A percentile compares a stretch with the other conserved stretches of the same genome.
These are phyloP conservation scores for Diaporthe amygdali DNA, from an alignment of 2,329 filamentous ascomycete genomes.

Conservation along the genomic window DNA sequence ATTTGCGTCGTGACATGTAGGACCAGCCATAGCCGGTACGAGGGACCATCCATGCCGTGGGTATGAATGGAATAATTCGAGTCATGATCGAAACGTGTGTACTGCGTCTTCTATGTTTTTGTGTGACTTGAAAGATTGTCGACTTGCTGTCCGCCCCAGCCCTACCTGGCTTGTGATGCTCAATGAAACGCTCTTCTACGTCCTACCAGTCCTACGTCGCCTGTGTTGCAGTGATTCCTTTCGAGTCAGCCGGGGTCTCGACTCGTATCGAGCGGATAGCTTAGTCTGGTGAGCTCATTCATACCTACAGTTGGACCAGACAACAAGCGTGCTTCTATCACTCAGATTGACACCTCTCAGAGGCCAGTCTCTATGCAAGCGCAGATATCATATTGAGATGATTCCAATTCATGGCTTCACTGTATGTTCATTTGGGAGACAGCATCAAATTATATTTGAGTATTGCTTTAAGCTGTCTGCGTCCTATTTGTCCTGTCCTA, in stretches of 20 bases:
- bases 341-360: background rate
- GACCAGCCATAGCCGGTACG: background rate
- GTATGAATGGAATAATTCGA: background rate
- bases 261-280: background rate
- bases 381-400: background rate
- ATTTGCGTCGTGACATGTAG: background rate
- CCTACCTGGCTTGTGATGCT: background rate
- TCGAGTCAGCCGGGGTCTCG: background rate
- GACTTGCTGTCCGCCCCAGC: background rate
- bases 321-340: background rate
- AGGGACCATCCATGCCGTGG: background rate
- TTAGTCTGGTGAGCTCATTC: background rate
- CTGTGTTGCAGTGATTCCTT: background rate
- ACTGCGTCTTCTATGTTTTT: background rate
- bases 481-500: background rate
- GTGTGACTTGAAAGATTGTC: background rate
- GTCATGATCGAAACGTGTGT: background rate
- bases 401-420: background rate
- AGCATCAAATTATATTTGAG: background rate
- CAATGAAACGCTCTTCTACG: too few relatives aligned
- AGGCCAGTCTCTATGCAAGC: too few relatives aligned
- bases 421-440: background rate
- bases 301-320: background rate
- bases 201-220: background rate
- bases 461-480: conserved; percentile 4